phyloP scores from a whole-genome alignment of 148 eudicot species.

The Chenopodium formosanum region DNA sequence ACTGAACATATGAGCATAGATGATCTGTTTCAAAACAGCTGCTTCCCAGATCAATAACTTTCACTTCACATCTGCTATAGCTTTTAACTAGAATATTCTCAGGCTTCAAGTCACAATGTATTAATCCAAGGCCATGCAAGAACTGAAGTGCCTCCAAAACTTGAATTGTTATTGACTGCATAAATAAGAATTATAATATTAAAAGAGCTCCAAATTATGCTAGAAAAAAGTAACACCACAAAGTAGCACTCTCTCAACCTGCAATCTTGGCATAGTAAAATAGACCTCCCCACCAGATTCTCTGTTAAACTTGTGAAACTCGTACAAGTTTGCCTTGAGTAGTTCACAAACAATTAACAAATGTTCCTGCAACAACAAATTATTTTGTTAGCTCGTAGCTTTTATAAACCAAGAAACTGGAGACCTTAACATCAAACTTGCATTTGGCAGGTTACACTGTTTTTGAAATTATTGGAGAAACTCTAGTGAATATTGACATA shows the following conservation, averaged over 20 bases:
- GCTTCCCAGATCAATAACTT: conserved; percentile 98
- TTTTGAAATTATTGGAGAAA: not conserved
- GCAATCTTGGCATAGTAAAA: conserved; percentile 99
- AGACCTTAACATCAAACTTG: not conserved
- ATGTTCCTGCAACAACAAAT: conserved; percentile 72
- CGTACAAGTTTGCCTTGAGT: conserved; percentile 95
- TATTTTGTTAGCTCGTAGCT: not conserved
- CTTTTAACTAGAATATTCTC: conserved; percentile 98
- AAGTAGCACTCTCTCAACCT: conserved; percentile 47
- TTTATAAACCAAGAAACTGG: conserved; percentile 6
- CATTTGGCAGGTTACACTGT: not conserved
- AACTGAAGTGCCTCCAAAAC: conserved; percentile 91
- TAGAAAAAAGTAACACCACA: not conserved
- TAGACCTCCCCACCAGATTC: conserved; percentile 99
- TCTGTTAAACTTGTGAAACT: conserved; percentile 96
- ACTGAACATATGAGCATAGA: conserved; percentile 95
- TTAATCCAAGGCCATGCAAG: conserved; percentile 89
- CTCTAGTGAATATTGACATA: not conserved
- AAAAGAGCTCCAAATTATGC: conserved; percentile 18
- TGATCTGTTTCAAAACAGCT: conserved; percentile 99
- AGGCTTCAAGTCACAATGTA: conserved; percentile 99
- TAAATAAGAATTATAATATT: conserved; percentile 1
- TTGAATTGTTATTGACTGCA: conserved; percentile 94
- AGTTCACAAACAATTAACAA: conserved; percentile 97
- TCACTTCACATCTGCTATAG: conserved; percentile 98